A percentile compares a stretch with the other conserved stretches of the same genome.
Conservation (phyloP, 1,284 basidiomycete species). For the Chalciporus sp. region DNA sequence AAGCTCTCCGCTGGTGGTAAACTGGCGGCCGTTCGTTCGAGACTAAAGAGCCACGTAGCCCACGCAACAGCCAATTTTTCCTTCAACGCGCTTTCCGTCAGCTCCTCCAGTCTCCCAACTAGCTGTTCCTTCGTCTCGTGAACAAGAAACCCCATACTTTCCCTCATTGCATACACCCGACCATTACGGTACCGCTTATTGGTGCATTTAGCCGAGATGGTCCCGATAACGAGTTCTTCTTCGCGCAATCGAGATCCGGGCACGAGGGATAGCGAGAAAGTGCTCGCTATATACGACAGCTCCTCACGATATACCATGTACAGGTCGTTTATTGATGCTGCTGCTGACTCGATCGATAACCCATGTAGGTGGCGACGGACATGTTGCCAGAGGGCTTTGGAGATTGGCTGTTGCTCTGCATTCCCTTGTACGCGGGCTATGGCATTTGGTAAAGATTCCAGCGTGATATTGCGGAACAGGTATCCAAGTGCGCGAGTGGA, state of each 20-base stretch:
- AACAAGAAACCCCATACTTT: conserved; percentile 58
- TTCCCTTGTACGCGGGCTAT: conserved; percentile 19
- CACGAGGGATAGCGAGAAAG: conserved; percentile 63
- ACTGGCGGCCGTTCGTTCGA: conserved; percentile 33
- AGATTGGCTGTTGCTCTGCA: conserved; percentile 52
- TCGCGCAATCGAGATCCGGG: conserved; percentile 61
- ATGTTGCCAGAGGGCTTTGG: conserved; percentile 41
- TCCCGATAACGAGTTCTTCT: conserved; percentile 73
- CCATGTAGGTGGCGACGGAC: conserved; percentile 42
- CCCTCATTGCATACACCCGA: conserved; percentile 62
- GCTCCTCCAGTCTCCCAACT: conserved; percentile 33
- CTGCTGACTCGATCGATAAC: conserved; percentile 32
- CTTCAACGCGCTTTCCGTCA: conserved; percentile 35
- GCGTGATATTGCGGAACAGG: conserved; percentile 61
- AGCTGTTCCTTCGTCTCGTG: conserved; percentile 52
- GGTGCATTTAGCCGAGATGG: conserved; percentile 67
- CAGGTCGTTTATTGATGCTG: conserved; percentile 39
- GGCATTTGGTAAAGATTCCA: conserved; percentile 43
- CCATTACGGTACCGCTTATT: conserved; percentile 62
- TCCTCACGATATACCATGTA: conserved; percentile 63
- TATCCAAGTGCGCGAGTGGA: conserved; percentile 68
- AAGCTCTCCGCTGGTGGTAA: conserved; percentile 31
- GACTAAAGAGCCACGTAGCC: conserved; percentile 63
- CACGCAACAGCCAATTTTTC: conserved; percentile 56
- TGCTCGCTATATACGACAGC: conserved; percentile 67